Evolutionary conservation across 192 early-diverging fungal genomes (phyloP).

Genomic region (Coemansia sp.): DNA sequence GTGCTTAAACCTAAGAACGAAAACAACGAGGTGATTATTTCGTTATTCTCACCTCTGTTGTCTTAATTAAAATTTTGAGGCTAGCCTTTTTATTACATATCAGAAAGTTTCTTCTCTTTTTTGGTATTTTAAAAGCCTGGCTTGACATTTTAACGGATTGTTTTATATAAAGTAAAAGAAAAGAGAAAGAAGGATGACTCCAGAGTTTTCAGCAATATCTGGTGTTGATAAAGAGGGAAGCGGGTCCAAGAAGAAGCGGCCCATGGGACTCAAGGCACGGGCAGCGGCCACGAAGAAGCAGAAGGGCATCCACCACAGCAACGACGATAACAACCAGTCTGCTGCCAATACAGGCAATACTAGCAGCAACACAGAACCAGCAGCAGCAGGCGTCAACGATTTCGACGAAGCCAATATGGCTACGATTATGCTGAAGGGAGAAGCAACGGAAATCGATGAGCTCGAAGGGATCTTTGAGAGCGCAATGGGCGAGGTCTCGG

Average conservation of each 20-base stretch:
- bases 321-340: neutral
- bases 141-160: slow-evolving; percentile 2
- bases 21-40: neutral
- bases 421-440: slow-evolving; percentile 49
- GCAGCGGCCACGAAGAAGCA: slow-evolving; percentile 31
- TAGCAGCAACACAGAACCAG: too few species aligned
- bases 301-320: neutral
- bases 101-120: neutral
- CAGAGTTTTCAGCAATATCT: too few species aligned
- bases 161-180: slow-evolving; percentile 10
- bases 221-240: too few species aligned
- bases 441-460: slow-evolving; percentile 54
- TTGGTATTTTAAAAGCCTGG: slow-evolving; percentile 7
- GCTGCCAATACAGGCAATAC: too few species aligned
- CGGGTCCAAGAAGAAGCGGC: slow-evolving; percentile 42
- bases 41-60: neutral
- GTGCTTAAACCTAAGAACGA: slow-evolving; percentile 18
- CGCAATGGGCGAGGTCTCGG: slow-evolving; percentile 43
- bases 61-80: neutral
- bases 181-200: neutral
- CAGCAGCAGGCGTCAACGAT: slow-evolving; percentile 26
- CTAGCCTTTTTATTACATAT: slow-evolving; percentile 2
- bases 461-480: slow-evolving; percentile 57
- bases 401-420: slow-evolving; percentile 46
- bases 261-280: slow-evolving; percentile 55